Conservation (phyloP, 2,329 filamentous ascomycete genomes). For the Sarocladiaceae sp. region DNA sequence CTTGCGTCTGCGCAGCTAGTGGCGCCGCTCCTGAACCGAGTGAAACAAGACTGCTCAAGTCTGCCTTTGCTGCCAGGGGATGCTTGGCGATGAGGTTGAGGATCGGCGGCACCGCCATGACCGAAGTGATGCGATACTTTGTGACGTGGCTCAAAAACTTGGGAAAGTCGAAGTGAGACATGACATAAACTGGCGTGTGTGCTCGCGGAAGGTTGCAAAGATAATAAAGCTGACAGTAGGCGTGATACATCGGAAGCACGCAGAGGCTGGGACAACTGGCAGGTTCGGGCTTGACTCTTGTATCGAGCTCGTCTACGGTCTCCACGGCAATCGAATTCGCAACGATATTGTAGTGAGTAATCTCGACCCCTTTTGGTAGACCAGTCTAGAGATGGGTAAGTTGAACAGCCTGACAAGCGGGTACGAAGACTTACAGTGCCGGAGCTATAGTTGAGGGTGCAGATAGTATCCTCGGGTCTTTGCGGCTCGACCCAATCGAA, state of each 20-base stretch:
- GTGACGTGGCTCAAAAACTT: conserved; percentile 64
- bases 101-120: conserved; percentile 68
- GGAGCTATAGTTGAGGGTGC: conserved; percentile 72
- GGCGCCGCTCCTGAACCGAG: conserved; percentile 66
- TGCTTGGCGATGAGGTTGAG: conserved; percentile 67
- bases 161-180: conserved; percentile 70
- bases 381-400: conserved; percentile 46
- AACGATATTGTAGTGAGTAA: conserved; percentile 71
- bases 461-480: conserved; percentile 45
- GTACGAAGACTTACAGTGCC: conserved; percentile 44
- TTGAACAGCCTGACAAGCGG: not conserved
- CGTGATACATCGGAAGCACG: conserved; percentile 73
- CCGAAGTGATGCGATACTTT: conserved; percentile 59
- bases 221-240: conserved; percentile 66
- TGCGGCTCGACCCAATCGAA: conserved; percentile 59
- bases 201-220: conserved; percentile 51
- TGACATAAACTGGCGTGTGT: conserved; percentile 66
- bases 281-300: not conserved
- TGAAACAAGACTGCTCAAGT: conserved; percentile 58
- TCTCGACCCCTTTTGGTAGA: conserved; percentile 76
- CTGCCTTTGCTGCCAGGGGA: conserved; percentile 56
- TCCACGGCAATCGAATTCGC: conserved; percentile 60
- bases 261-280: conserved; percentile 44
- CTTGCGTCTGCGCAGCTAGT: conserved; percentile 44
- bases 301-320: not conserved